Percentiles rank a stretch among this genome's conserved stretches.
phyloP scores from a whole-genome alignment of 768 basidiomycete species.

The Boletus eberwhitei region DNA sequence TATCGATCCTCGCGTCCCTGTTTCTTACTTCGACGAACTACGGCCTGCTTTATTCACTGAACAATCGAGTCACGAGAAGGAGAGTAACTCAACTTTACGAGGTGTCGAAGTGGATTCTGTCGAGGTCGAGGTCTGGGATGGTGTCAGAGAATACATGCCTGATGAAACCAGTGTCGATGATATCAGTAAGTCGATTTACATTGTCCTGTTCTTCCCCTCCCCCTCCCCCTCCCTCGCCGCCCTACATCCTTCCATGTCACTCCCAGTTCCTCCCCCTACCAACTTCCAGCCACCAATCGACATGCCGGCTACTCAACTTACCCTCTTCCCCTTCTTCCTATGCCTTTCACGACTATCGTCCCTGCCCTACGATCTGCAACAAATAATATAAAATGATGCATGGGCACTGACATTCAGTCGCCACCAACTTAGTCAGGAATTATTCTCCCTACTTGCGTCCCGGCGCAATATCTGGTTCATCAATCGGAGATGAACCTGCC shows the following conservation, averaged over 20 bases:
- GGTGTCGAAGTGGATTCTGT: conserved; percentile 36
- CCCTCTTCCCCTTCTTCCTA: conserved; percentile 25
- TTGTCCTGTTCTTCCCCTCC: conserved; percentile 12
- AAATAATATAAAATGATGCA: conserved; percentile 20
- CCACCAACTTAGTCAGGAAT: conserved; percentile 85
- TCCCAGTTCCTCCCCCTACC: conserved; percentile 17
- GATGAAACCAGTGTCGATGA: conserved; percentile 69
- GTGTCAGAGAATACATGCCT: conserved; percentile 70
- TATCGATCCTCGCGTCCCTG: conserved; percentile 77
- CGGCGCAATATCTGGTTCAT: conserved; percentile 14
- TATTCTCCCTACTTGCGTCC: conserved; percentile 79
- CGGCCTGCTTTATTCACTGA: conserved; percentile 56
- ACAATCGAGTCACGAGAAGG: background rate
- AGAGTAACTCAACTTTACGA: background rate
- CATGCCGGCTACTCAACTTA: conserved; percentile 24
- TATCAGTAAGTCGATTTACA: conserved; percentile 65
- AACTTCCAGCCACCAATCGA: conserved; percentile 28
- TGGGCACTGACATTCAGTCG: conserved; percentile 79
- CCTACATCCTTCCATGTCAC: conserved; percentile 18
- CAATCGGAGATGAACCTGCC: conserved; percentile 3
- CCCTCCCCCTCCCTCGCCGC: conserved; percentile 20
- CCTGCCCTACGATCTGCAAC: conserved; percentile 23
- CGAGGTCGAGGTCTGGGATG: conserved; percentile 67
- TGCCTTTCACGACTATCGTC: conserved; percentile 31
- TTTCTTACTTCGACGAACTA: conserved; percentile 79